phyloP scores from a whole-genome alignment of 768 basidiomycete species.

The Phanerochaete carnosa region DNA sequence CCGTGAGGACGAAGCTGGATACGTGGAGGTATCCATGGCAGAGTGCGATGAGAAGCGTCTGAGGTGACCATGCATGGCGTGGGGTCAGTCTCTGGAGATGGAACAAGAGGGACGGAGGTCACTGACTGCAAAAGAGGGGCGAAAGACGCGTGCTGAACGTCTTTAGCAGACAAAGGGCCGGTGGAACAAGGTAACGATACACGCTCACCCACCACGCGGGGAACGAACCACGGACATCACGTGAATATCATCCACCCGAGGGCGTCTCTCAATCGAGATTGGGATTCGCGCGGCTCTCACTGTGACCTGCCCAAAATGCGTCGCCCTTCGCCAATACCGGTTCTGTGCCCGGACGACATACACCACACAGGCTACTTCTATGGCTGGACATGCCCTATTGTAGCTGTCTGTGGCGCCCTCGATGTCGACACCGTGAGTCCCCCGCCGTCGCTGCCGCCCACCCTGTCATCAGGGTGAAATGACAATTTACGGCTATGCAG shows the following conservation, averaged over 20 bases:
- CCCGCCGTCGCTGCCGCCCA: slow-evolving; percentile 3
- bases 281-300: neutral
- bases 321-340: neutral
- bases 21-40: slow-evolving; percentile 11
- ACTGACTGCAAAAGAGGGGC: neutral
- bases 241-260: neutral
- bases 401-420: slow-evolving; percentile 54
- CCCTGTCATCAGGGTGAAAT: neutral
- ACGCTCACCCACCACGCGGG: neutral
- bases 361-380: slow-evolving; percentile 45
- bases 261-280: neutral
- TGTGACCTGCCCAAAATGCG: neutral
- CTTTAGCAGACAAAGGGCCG: neutral
- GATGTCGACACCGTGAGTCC: slow-evolving; percentile 31
- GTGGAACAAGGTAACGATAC: neutral
- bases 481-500: slow-evolving; percentile 9
- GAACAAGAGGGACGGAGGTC: neutral
- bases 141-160: neutral
- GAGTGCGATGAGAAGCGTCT: neutral
- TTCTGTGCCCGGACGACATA: slow-evolving; percentile 55
- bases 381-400: slow-evolving; percentile 49
- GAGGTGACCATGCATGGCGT: neutral
- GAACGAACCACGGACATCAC: neutral
- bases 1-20: slow-evolving; percentile 26
- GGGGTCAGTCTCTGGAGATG: neutral